Conservation (phyloP, 768 basidiomycete species). For the Boletus edulis region DNA sequence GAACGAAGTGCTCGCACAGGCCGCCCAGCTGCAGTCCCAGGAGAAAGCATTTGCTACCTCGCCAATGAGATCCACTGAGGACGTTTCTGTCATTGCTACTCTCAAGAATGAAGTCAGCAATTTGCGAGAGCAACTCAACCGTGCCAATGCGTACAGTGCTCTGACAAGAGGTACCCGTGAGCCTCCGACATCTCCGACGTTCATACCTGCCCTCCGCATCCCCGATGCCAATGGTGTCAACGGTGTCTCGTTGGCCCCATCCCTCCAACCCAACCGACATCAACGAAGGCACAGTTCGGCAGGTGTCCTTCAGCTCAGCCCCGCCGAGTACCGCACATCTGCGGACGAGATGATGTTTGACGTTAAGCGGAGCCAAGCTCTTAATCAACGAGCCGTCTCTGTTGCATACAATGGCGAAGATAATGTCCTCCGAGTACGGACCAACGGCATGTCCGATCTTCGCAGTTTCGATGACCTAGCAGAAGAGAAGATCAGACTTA, state of each 20-base stretch:
- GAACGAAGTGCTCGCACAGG: constrained; percentile 70
- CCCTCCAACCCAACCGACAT: constrained; percentile 49
- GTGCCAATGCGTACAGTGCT: constrained; percentile 88
- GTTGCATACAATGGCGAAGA: constrained; percentile 87
- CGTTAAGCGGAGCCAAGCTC: constrained; percentile 65
- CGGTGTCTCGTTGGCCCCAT: constrained; percentile 40
- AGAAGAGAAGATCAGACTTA: constrained; percentile 91
- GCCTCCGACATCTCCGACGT: constrained; percentile 80
- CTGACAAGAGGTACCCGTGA: constrained; percentile 77
- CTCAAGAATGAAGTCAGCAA: constrained; percentile 91
- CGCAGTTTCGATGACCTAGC: constrained; percentile 82
- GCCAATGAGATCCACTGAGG: constrained; percentile 71
- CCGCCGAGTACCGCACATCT: constrained; percentile 66
- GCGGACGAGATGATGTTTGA: constrained; percentile 76
- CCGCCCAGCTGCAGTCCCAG: constrained; percentile 72
- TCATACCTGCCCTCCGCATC: constrained; percentile 72
- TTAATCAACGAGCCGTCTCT: constrained; percentile 82
- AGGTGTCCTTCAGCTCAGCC: constrained; percentile 63
- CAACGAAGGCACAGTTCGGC: constrained; percentile 87
- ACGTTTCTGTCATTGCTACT: constrained; percentile 80
- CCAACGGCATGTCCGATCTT: constrained; percentile 68
- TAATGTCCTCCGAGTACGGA: constrained; percentile 60
- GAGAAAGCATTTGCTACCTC: constrained; percentile 66
- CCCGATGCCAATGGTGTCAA: constrained; percentile 43
- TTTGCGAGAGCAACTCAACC: constrained; percentile 92